Percentiles rank a stretch among this genome's conserved stretches.
Evolutionary conservation across 345 rosid genomes (phyloP).

Genomic region (Angophora floribunda): DNA sequence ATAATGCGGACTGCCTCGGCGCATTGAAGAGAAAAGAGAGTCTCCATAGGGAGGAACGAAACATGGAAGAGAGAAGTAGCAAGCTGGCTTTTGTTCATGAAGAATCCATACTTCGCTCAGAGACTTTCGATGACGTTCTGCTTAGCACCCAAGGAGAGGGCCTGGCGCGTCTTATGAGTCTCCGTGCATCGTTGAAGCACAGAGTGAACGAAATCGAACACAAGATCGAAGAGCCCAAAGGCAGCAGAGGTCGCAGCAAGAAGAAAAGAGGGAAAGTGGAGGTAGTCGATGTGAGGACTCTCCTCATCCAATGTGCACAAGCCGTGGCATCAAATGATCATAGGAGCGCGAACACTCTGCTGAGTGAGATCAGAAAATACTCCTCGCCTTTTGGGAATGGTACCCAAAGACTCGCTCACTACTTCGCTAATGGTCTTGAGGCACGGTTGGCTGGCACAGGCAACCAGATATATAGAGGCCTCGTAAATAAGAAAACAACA

Average conservation of each 20-base stretch:
- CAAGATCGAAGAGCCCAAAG: background rate
- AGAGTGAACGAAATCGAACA: background rate
- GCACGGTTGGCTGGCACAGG: background rate
- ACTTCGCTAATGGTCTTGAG: constrained; percentile 14
- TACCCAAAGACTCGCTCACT: constrained; percentile 15
- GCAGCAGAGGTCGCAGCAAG: constrained; percentile 3
- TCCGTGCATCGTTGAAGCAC: background rate
- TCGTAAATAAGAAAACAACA: background rate
- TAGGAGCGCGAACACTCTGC: constrained; percentile 3
- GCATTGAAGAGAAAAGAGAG: background rate
- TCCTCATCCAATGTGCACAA: constrained; percentile 17
- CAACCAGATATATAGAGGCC: background rate
- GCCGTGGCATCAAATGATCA: constrained; percentile 15
- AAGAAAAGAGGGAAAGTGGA: constrained; percentile 4
- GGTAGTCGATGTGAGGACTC: constrained; percentile 11
- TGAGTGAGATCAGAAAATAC: constrained; percentile 10
- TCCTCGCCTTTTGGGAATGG: constrained; percentile 16
- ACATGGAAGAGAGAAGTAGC: background rate
- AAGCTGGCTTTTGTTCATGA: background rate
- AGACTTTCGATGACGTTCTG: background rate
- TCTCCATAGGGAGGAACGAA: background rate
- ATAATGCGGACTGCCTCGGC: background rate
- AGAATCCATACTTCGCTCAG: background rate
- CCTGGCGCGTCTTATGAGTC: background rate
- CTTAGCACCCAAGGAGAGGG: background rate